Percentiles rank a stretch among this genome's conserved stretches.
These are phyloP conservation scores for Melastoma candidum DNA, from an alignment of 441 rosid genomes.

Conservation along the genomic window DNA sequence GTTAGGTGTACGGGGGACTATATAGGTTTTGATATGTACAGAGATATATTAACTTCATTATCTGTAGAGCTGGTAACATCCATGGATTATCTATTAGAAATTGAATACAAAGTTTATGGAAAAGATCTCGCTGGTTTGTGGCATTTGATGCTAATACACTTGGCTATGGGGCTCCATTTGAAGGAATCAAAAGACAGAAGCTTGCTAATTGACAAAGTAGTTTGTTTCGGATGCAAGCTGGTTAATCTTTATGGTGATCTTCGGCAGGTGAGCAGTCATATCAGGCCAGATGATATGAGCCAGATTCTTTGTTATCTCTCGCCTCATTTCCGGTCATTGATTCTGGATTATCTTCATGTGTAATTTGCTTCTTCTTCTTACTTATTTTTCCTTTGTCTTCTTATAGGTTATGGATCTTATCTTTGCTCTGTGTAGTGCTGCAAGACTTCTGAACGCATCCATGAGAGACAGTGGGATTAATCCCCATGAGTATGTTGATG, in stretches of 20 bases:
- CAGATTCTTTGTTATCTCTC: neutral
- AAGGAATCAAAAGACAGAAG: constrained; percentile 26
- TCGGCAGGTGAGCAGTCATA: constrained; percentile 55
- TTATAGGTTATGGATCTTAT: constrained; percentile 62
- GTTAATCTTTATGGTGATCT: constrained; percentile 74
- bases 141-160: constrained; percentile 50
- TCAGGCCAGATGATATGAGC: neutral
- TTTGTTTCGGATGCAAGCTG: constrained; percentile 62
- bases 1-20: constrained; percentile 23
- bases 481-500: constrained; percentile 29
- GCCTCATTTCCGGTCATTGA: neutral
- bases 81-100: constrained; percentile 51
- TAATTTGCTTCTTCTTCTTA: constrained; percentile 8
- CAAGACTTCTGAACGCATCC: constrained; percentile 36
- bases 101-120: constrained; percentile 73
- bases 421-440: constrained; percentile 67
- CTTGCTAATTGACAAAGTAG: constrained; percentile 32
- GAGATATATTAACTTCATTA: constrained; percentile 32
- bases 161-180: constrained; percentile 34
- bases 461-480: constrained; percentile 22
- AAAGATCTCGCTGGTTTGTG: constrained; percentile 62
- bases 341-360: neutral
- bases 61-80: constrained; percentile 47
- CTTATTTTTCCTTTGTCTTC: constrained; percentile 10
- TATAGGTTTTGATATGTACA: constrained; percentile 19